Evolutionary conservation across 1,284 basidiomycete genomes (phyloP).

Genomic region (Phellopilus nigrolimitatus): DNA sequence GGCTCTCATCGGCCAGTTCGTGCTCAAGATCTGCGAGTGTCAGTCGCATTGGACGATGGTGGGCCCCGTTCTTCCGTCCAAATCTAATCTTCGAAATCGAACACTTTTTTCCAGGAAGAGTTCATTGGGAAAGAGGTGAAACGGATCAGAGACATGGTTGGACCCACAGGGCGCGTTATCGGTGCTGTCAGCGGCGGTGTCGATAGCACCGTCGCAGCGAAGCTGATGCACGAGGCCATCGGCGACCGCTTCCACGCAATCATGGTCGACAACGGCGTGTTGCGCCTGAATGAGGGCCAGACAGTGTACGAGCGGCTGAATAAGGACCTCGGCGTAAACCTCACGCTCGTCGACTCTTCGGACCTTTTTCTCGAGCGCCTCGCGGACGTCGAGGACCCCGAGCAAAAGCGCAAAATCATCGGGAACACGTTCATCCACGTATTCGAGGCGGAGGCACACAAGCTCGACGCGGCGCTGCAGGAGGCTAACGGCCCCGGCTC

Average conservation of each 20-base stretch:
- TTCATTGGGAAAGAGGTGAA: constrained; percentile 98
- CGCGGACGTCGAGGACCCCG: constrained; percentile 91
- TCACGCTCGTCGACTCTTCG: constrained; percentile 95
- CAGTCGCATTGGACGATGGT: constrained; percentile 94
- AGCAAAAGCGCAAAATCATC: constrained; percentile 97
- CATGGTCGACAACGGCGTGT: constrained; percentile 99
- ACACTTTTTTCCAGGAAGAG: constrained; percentile 59
- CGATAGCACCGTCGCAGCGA: constrained; percentile 96
- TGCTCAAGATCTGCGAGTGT: constrained; percentile 83
- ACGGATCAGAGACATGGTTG: constrained; percentile 93
- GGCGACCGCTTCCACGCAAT: constrained; percentile 99
- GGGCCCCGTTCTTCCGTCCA: constrained; percentile 19
- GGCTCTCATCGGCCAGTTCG: constrained; percentile 88
- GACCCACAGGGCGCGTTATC: constrained; percentile 92
- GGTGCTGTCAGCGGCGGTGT: constrained; percentile 98
- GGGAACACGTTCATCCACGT: constrained; percentile 99
- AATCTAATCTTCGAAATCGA: not conserved
- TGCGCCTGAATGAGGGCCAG: constrained; percentile 86
- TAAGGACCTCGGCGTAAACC: constrained; percentile 91
- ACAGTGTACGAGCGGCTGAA: constrained; percentile 97
- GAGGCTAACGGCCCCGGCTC: constrained; percentile 47
- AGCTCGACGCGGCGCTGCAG: constrained; percentile 78
- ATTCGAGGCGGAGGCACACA: constrained; percentile 90
- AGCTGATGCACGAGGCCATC: constrained; percentile 99
- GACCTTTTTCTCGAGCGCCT: constrained; percentile 90